Base-by-base conservation (phyloP, 306 rosid genomes). In the Psophocarpus tetragonolobus region DNA sequence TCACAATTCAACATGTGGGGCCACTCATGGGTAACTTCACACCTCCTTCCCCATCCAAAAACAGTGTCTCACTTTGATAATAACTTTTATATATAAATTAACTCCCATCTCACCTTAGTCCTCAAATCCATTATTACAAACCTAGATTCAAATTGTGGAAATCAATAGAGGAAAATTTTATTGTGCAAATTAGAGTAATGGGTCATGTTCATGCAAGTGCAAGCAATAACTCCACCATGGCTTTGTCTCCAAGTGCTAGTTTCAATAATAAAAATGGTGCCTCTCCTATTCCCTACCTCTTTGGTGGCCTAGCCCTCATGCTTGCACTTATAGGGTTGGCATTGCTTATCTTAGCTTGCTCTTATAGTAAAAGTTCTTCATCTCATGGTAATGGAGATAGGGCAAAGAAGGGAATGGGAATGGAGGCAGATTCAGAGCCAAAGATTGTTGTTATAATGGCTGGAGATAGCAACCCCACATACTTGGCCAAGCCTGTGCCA, bases 391-490 rank as follows among this genome's bases (percentile, higher is more conserved):
- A 62, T 24, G 85, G 60, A 29, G 85, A 84, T 10, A 78, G 61
- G 68, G 11, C 74, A 51, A 35, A 36, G 12, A 74, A n/a, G 73
- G 54, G 66, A 54, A 21, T n/a, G 75, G 84, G 18, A 42, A 56
- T 56, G 56, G 64, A 15, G 29, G 71, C 11, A 11, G 67, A 76
- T 47, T 73, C 80, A 0, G 87, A 88, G 69, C 91, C 96, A 0
- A 90, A 83, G 79, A 75, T 90, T 63, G 91, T 94, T 45, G 98
- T 91, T 30, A 86, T 94, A 24, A 91, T 94, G 97, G 96, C 98
- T 2, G 98, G 98, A 69, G 96, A 94, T 36, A 77, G 65, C 23
- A 87, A 76, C 58, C 94, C 98, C 21, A 87, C 97, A 3, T 87
- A 78, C 85, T 75, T 94, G 87, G 98, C 97, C 23, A 86, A 84